Evolutionary conservation across 345 rosid species (phyloP), one percentile per base, ranked within the genome.

Genomic region (Syzygium oleosum): DNA sequence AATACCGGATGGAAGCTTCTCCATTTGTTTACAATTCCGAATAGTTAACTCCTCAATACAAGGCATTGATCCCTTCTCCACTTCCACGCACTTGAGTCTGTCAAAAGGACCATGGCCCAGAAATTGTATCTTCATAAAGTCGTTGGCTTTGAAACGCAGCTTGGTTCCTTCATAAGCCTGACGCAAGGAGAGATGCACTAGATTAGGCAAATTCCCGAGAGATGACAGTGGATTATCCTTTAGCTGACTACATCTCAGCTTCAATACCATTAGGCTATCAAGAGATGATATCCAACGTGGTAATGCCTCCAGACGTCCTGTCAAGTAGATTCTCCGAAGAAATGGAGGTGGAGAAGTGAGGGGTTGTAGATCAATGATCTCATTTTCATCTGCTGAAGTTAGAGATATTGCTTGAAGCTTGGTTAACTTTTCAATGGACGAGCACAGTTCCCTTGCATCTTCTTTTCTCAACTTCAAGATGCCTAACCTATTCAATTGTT

Each of bases 401-500:
- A 93, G n/a, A 8, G 94, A 89, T 34, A 93, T 52, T 15, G 91
- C 84, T 3, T 87, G 91, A 52, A 92, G 93, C 73, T 85, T 85
- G 13, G 49, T 88, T 80, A 90, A 56, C 58, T 88, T 87, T 38
- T 86, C 61, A 29, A 93, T 88, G 5, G 90, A 90, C 4, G 53
- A 86, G 77, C 94, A 93, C 78, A 93, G n/a, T 43, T 41, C 53
- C 46, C 55, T 77, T 61, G 91, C 95, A 53, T 91, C 87, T 91
- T 90, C 91, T 63, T 51, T 87, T 34, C 89, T 92, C 84, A 93
- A 43, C 63, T 90, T 91, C 51, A 88, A 56, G 85, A 93, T 89
- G 22, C 92, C 93, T 22, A 93, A 84, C 84, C 89, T 88, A 49
- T 88, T 87, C n/a, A 93, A 90, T 61, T 93, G 91, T 25, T 52